Evolutionary conservation across 1,284 basidiomycete species (phyloP), one percentile per base, ranked within the genome.

Genomic region (Lignosus rhinocerotis): DNA sequence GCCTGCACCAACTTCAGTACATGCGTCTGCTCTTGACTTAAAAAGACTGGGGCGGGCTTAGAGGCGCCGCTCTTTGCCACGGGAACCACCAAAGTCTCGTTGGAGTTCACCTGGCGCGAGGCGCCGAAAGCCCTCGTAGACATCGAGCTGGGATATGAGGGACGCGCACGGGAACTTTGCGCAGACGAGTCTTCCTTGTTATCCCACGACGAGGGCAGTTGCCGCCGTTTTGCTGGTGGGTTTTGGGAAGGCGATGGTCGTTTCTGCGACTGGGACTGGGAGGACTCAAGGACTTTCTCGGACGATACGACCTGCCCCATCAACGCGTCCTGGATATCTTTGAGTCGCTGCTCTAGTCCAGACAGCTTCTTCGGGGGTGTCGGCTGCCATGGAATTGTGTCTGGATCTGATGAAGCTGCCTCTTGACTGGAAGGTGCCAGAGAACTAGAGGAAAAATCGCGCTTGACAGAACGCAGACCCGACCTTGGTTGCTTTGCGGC

Each of bases 21-120:
- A 63, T 90, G 83, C 54, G 80, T 85, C 73, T 98, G 95, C 69
- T 97, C 94, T 56, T 82, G 75, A 69, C 93, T 95, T 58, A 98
- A 78, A 66, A 79, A 82, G 17, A 89, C 73, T 0, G 73, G 62
- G 2, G 81, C 75, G 7, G 79, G 66, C 59, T 80, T 83, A 33
- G 53, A 25, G 0, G 59, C 58, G 6, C 65, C 60, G 36, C 50
- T 63, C 36, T 60, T 66, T 2, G 67, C 31, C 1, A 62, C 58
- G 12, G 65, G 52, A 2, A 66, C 54, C 2, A 65, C 57, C 7
- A 65, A 47, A 0, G 61, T 53, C 32, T 62, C 56, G 19, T 49
- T 56, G 17, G 54, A 44, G 41, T 58, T 62, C 10, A 53, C 38
- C 19, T 58, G 48, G 6, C 58, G 59, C 47, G 63, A 10, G 25